A percentile compares a stretch with the other conserved stretches of the same genome.
Conservation (phyloP, 768 basidiomycete species). For the Pulveroboletus sp. region DNA sequence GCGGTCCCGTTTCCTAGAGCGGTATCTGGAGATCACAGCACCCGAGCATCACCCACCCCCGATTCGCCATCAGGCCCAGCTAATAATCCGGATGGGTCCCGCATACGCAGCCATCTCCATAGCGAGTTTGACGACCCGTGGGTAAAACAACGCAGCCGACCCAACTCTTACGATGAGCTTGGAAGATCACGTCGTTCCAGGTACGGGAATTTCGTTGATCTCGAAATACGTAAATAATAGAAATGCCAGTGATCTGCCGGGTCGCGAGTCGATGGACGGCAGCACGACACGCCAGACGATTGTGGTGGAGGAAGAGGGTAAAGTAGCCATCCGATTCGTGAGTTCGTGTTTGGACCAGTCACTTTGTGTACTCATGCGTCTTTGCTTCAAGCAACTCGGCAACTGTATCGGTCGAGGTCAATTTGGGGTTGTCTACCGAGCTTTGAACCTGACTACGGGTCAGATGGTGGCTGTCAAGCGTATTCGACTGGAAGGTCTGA, state of each 20-base stretch:
- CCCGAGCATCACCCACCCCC: slow-evolving; percentile 34
- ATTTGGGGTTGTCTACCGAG: slow-evolving; percentile 94
- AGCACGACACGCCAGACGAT: slow-evolving; percentile 62
- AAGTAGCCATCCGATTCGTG: slow-evolving; percentile 75
- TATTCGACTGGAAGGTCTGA: slow-evolving; percentile 83
- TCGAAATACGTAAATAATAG: slow-evolving; percentile 49
- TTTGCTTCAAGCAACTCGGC: slow-evolving; percentile 75
- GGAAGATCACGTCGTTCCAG: slow-evolving; percentile 54
- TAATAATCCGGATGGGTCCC: slow-evolving; percentile 35
- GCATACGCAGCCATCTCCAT: slow-evolving; percentile 58
- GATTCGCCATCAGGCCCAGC: slow-evolving; percentile 28
- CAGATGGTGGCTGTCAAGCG: slow-evolving; percentile 99
- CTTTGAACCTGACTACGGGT: slow-evolving; percentile 88
- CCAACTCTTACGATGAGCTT: slow-evolving; percentile 65
- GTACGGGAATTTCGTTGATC: slow-evolving; percentile 69
- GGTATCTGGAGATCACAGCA: slow-evolving; percentile 46
- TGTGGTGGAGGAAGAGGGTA: slow-evolving; percentile 77
- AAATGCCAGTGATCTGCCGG: slow-evolving; percentile 61
- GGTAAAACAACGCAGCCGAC: slow-evolving; percentile 49
- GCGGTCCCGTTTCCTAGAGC: slow-evolving; percentile 65
- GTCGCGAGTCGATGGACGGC: slow-evolving; percentile 60
- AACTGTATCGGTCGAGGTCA: slow-evolving; percentile 97
- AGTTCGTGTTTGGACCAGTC: slow-evolving; percentile 32
- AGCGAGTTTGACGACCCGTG: slow-evolving; percentile 64
- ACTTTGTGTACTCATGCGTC: slow-evolving; percentile 8